phyloP scores from a whole-genome alignment of 148 eudicot species.

The Rhododendron williamsianum region DNA sequence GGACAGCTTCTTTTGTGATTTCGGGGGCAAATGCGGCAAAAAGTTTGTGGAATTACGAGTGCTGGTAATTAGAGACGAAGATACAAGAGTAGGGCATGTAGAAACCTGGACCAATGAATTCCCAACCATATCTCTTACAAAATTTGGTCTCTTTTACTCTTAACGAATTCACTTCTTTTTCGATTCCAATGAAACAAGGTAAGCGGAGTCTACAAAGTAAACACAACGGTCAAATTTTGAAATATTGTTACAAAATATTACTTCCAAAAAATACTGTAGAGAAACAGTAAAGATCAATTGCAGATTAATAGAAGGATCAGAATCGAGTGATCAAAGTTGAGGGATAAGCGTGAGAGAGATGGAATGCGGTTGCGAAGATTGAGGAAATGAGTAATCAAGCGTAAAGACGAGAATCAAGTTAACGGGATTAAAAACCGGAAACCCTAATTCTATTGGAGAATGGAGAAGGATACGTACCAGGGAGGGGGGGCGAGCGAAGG shows the following conservation, averaged over 20 bases:
- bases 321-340: background rate
- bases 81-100: conserved; percentile 29
- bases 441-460: background rate
- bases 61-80: conserved; percentile 24
- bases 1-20: conserved; percentile 31
- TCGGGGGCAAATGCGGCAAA: conserved; percentile 40
- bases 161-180: background rate
- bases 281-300: background rate
- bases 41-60: conserved; percentile 21
- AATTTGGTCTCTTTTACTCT: background rate
- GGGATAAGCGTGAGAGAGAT: background rate
- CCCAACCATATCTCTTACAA: conserved; percentile 38
- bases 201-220: conserved; percentile 1
- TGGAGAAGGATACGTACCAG: background rate
- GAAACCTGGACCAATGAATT: conserved; percentile 40
- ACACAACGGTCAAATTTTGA: background rate
- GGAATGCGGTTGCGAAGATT: background rate
- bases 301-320: background rate
- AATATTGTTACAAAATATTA: background rate
- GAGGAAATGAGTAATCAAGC: background rate
- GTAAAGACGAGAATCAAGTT: background rate
- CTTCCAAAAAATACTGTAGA: background rate
- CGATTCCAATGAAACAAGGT: background rate
- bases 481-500: background rate
- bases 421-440: background rate